Evolutionary conservation across 495 filamentous ascomycete genomes (phyloP), one percentile per base, ranked within the genome.

Genomic region (Talaromyces stipitatus): DNA sequence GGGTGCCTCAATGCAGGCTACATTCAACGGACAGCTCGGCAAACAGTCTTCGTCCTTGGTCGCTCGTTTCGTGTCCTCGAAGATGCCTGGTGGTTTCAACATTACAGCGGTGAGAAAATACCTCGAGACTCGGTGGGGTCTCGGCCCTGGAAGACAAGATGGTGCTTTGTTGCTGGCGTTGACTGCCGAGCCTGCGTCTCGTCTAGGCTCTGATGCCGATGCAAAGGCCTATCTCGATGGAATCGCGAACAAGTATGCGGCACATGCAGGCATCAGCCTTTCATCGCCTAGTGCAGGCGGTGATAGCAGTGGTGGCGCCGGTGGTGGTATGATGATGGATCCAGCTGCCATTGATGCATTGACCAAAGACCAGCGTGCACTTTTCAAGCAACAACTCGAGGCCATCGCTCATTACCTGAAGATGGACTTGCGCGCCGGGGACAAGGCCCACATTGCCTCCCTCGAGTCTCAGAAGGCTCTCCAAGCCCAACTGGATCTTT

Each of bases 71-170:
- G 92, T 99, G 26, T 97, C 95, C 3, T 96, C 94, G 4, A 99
- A 99, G 72, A 97, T 99, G 94, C 95, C 94, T 29, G 95, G 92
- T 66, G 94, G 94, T 50, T 99, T 97, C 80, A 99, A 97, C 68
- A 97, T 97, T 67, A 96, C 92, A 62, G 79, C 87, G 2, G 90
- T 94, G 11, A 82, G 92, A 50, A 97, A 99, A 75, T 94, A 97
- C 63, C 70, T 99, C 22, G 91, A 95, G 74, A 92, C 91, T 5
- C 79, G 90, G 67, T 99, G 91, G 91, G 95, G 94, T 30, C 74
- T 99, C 54, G 90, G 78, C 4, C 68, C 87, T 29, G 95, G 95
- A 22, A 80, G 95, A 62, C 94, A 99, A 68, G 95, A 97, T 69
- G 91, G 91, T 59, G 90, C 88, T 14, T 79, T 97, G 47, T 75